Conservation (phyloP, 106 monocot genomes). For the Acorus calamus region DNA sequence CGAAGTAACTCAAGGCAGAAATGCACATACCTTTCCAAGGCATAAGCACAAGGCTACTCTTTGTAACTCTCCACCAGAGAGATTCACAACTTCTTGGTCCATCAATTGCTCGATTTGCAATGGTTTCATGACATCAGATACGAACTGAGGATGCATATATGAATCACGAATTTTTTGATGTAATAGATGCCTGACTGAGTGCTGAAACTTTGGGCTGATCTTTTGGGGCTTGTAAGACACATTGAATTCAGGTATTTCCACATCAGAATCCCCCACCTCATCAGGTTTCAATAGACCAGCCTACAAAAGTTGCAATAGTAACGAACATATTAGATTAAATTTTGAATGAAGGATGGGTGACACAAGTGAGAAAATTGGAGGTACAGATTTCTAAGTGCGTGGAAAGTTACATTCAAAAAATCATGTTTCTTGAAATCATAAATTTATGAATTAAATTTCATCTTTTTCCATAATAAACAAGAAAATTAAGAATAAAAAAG, state of each 20-base stretch:
- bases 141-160: constrained; percentile 84
- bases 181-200: constrained; percentile 56
- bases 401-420: no score
- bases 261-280: constrained; percentile 54
- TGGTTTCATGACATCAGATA: constrained; percentile 97
- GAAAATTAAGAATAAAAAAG: no score
- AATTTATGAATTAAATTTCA: no score
- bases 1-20: background rate
- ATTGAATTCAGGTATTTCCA: constrained; percentile 92
- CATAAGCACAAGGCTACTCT: constrained; percentile 86
- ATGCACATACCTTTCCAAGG: constrained; percentile 75
- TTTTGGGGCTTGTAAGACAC: constrained; percentile 99
- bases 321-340: background rate
- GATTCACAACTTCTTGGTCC: constrained; percentile 93
- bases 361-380: no score
- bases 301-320: constrained; percentile 22
- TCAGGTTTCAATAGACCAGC: constrained; percentile 93
- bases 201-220: constrained; percentile 77
- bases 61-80: constrained; percentile 97
- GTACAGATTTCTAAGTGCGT: no score
- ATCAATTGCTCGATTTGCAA: constrained; percentile 94
- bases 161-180: constrained; percentile 90
- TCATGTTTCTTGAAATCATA: no score
- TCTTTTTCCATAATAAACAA: no score
- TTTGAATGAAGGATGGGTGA: no score